These are phyloP conservation scores for Myriosclerotinia duriaeana DNA, from an alignment of 2,329 filamentous ascomycete genomes.

Conservation along the genomic window DNA sequence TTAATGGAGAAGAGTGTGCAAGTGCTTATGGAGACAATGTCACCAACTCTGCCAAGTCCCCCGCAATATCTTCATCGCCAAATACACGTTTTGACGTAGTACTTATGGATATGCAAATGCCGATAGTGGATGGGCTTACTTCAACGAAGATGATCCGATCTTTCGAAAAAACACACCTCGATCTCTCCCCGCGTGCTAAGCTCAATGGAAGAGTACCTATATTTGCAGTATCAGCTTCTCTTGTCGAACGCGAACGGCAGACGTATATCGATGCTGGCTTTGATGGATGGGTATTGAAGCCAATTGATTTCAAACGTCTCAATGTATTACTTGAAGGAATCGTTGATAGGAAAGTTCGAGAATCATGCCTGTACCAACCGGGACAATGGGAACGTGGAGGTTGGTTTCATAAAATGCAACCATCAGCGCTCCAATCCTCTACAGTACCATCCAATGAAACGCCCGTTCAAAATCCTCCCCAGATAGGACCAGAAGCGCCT, in stretches of 20 bases:
- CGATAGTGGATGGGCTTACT: conserved; percentile 79
- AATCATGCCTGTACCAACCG: conserved; percentile 63
- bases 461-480: conserved; percentile 13
- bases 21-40: conserved; percentile 64
- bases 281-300: conserved; percentile 88
- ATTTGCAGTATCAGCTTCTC: conserved; percentile 82
- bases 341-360: conserved; percentile 56
- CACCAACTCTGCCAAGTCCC: conserved; percentile 16
- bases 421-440: conserved; percentile 17
- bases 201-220: conserved; percentile 71
- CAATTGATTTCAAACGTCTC: conserved; percentile 77
- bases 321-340: conserved; percentile 69
- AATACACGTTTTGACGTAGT: conserved; percentile 68
- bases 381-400: conserved; percentile 84
- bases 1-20: conserved; percentile 84
- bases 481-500: conserved; percentile 3
- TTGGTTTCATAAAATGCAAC: conserved; percentile 60
- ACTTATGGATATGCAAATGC: conserved; percentile 96
- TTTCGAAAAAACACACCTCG: conserved; percentile 57
- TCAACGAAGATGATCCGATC: conserved; percentile 82
- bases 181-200: conserved; percentile 58
- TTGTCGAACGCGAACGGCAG: conserved; percentile 67
- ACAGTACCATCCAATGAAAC: conserved; percentile 14
- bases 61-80: background rate
- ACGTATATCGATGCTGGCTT: conserved; percentile 77